Conservation (phyloP, 1,284 basidiomycete species). For the Afroboletus lepidellus region DNA sequence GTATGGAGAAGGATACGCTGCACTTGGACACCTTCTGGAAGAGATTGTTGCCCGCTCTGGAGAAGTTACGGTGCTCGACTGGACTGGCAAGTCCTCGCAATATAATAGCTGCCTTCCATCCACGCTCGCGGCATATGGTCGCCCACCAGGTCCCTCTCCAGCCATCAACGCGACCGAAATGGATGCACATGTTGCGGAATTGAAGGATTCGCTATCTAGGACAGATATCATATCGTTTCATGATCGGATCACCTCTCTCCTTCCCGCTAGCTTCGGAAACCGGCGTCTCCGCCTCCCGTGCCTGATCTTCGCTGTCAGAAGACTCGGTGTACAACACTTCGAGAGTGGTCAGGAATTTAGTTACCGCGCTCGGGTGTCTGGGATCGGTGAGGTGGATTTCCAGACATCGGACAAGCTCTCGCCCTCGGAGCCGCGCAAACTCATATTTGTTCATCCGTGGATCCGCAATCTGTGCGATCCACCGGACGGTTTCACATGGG, state of each 20-base stretch:
- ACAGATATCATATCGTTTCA: background rate
- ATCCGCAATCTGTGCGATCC: background rate
- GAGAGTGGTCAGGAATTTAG: too few relatives aligned
- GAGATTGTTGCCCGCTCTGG: background rate
- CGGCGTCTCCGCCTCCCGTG: background rate
- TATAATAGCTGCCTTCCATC: too few relatives aligned
- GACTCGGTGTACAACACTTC: background rate
- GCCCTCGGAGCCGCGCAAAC: background rate
- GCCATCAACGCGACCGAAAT: background rate
- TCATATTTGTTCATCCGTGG: background rate
- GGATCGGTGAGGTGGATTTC: background rate
- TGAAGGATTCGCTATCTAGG: background rate
- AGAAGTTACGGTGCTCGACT: background rate
- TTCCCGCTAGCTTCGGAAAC: background rate
- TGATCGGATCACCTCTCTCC: background rate
- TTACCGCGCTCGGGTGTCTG: background rate
- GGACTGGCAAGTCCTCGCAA: background rate
- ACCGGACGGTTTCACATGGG: background rate
- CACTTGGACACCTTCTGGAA: background rate
- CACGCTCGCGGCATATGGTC: background rate
- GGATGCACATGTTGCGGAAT: background rate
- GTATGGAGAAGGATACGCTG: too few relatives aligned
- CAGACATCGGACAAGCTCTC: background rate
- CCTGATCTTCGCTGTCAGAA: background rate
- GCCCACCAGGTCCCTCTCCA: background rate